These are phyloP conservation scores for Ailanthus altissimus DNA, from an alignment of 345 rosid genomes.

Conservation along the genomic window DNA sequence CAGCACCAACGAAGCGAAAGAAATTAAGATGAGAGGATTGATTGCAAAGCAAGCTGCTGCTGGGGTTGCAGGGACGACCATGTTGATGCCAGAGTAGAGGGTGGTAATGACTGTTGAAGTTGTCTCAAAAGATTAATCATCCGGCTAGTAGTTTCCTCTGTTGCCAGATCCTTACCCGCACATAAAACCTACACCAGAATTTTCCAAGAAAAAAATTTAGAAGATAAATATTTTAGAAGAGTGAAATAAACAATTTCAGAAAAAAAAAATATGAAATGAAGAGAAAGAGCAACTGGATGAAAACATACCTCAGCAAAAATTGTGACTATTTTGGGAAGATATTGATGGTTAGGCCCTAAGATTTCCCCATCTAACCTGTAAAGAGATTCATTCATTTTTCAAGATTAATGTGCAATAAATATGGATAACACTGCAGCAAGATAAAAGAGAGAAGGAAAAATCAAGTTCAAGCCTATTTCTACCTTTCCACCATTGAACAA, in stretches of 20 bases:
- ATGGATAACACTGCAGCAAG: neutral
- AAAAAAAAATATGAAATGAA: too few relatives aligned
- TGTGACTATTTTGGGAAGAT: constrained; percentile 68
- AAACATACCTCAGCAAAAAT: constrained; percentile 47
- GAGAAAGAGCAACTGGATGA: neutral
- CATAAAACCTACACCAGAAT: constrained; percentile 58
- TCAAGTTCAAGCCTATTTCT: neutral
- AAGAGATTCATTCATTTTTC: constrained; percentile 10
- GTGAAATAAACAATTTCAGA: neutral
- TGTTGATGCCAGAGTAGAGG: constrained; percentile 74
- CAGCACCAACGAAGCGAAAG: neutral
- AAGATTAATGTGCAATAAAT: neutral
- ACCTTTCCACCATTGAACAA: constrained; percentile 77
- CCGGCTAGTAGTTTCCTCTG: constrained; percentile 63
- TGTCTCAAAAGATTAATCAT: constrained; percentile 78
- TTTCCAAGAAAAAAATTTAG: neutral
- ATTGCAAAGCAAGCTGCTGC: constrained; percentile 79
- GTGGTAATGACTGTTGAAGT: constrained; percentile 81
- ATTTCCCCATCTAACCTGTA: constrained; percentile 64
- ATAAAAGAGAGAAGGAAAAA: neutral
- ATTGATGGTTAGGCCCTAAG: constrained; percentile 64
- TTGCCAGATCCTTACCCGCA: constrained; percentile 66
- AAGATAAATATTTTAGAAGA: neutral
- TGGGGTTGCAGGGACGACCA: constrained; percentile 84
- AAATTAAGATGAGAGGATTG: constrained; percentile 71